Base-by-base conservation (phyloP, 352 stramenopile species). In the Plasmopara viticola region DNA sequence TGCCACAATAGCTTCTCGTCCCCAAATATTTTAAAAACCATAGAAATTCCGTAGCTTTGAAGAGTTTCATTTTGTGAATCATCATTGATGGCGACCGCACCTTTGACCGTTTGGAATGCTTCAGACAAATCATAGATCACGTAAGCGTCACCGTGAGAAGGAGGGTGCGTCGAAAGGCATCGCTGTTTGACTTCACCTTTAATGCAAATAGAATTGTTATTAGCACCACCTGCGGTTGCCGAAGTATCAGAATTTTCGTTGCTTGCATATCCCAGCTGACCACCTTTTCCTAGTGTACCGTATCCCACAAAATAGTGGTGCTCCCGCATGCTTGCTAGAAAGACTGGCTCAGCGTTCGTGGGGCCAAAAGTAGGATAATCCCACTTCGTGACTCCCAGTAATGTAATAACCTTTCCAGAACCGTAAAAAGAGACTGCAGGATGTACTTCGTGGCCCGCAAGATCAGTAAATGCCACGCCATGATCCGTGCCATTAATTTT, bases 401-500 rank as follows among this genome's bases (percentile, higher is more conserved):
- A 54, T 0, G 82, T 86, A 47, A 93, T 91, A 7, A 93, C 84
- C 56, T 95, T 95, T 0, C 84, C 84, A 0, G 84, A 93, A n/a
- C 84, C 84, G 48, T 95, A 95, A 39, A 95, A 95, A 12, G 82
- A 93, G 12, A 95, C 84, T 30, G 84, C 84, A 42, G 84, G 84
- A 53, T 89, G 88, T 13, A 95, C 75, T 69, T 95, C 82, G 39
- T 90, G 79, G 0, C 84, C 84, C 20, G 60, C 58, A 7, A 95
- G 57, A 57, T 95, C 82, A 1, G 78, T 92, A 53, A 95, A 95
- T 1, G 89, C 84, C 8, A 88, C 76, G 4, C 84, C 84, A 55
- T 95, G 87, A 40, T 95, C 86, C 0, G 76, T 90, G 14, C 87
- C 79, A 48, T 97, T 97, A 60, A 96, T 92, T 61, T 87, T 90